phyloP scores from a whole-genome alignment of 2,329 filamentous ascomycete species.

The Calonectria henricotiae region DNA sequence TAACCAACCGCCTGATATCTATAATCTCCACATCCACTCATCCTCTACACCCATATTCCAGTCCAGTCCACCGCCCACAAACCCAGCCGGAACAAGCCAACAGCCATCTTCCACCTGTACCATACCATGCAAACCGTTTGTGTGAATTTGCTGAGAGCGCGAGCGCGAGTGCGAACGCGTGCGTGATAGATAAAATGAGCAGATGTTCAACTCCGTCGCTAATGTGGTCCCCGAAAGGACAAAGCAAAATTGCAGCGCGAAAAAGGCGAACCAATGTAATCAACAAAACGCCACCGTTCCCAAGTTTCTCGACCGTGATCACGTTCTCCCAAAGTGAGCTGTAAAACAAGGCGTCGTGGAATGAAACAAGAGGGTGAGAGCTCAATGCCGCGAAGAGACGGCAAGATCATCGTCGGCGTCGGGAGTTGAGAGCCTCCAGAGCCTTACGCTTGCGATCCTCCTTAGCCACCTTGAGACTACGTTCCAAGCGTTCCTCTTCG shows the following conservation, averaged over 20 bases:
- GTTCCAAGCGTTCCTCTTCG: slow-evolving; percentile 76
- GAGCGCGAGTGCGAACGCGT: slow-evolving; percentile 4
- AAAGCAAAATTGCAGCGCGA: slow-evolving; percentile 32
- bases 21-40: slow-evolving; percentile 5
- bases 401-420: slow-evolving; percentile 51
- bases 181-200: slow-evolving; percentile 26
- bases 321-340: slow-evolving; percentile 36
- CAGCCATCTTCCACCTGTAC: slow-evolving; percentile 14
- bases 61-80: slow-evolving; percentile 15
- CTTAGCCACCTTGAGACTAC: slow-evolving; percentile 75
- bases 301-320: slow-evolving; percentile 44
- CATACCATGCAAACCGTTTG: slow-evolving; percentile 28
- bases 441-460: slow-evolving; percentile 68
- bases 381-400: slow-evolving; percentile 2
- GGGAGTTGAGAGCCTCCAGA: slow-evolving; percentile 57
- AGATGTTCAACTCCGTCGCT: slow-evolving; percentile 59
- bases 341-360: slow-evolving; percentile 4
- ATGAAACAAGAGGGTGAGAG: slow-evolving; percentile 7
- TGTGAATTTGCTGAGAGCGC: slow-evolving; percentile 13
- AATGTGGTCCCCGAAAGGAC: slow-evolving; percentile 52
- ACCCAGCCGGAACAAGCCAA: slow-evolving; percentile 18
- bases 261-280: slow-evolving; percentile 35
- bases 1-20: slow-evolving; percentile 17
- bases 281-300: slow-evolving; percentile 44
- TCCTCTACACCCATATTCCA: background rate